A percentile compares a stretch with the other conserved stretches of the same genome.
These are phyloP conservation scores for Phaeoacremonium minimum DNA, from an alignment of 2,329 filamentous ascomycete genomes.

Conservation along the genomic window DNA sequence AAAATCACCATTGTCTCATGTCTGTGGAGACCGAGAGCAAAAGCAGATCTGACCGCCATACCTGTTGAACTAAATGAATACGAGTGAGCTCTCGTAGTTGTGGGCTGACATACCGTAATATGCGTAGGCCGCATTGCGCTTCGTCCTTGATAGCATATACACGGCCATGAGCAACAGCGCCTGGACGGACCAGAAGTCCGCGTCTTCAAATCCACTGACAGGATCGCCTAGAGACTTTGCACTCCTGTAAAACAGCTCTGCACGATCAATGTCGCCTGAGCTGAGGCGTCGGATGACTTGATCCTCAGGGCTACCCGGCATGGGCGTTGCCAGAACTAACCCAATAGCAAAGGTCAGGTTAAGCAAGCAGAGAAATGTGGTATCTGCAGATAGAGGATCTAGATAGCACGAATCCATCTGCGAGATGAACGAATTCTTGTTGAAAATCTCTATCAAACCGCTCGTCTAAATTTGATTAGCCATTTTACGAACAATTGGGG, in stretches of 20 bases:
- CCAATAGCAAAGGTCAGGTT: conserved; percentile 62
- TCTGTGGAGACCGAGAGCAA: conserved; percentile 58
- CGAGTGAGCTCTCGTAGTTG: too few species aligned
- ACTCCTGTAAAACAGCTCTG: conserved; percentile 59
- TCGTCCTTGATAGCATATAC: conserved; percentile 59
- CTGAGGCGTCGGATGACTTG: conserved; percentile 46
- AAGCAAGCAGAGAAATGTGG: conserved; percentile 53
- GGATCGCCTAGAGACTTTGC: conserved; percentile 48
- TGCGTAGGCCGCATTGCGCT: conserved; percentile 58
- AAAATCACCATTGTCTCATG: conserved; percentile 55
- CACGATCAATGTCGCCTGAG: conserved; percentile 41
- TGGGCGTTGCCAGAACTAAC: conserved; percentile 50
- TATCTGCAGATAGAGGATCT: conserved; percentile 43
- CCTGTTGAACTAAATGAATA: conserved; percentile 28
- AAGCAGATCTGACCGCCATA: conserved; percentile 60
- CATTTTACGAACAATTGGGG: background rate
- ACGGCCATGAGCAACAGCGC: conserved; percentile 59
- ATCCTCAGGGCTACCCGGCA: conserved; percentile 42
- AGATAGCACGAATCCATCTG: conserved; percentile 49
- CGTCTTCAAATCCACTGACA: conserved; percentile 51
- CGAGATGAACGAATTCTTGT: conserved; percentile 42
- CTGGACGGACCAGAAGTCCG: conserved; percentile 62
- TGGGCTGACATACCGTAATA: conserved; percentile 46
- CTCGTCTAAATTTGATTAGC: conserved; percentile 41
- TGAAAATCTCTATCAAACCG: conserved; percentile 57